Evolutionary conservation across 768 basidiomycete genomes (phyloP), one percentile per base, ranked within the genome.

Genomic region (Tricholomella constricta): DNA sequence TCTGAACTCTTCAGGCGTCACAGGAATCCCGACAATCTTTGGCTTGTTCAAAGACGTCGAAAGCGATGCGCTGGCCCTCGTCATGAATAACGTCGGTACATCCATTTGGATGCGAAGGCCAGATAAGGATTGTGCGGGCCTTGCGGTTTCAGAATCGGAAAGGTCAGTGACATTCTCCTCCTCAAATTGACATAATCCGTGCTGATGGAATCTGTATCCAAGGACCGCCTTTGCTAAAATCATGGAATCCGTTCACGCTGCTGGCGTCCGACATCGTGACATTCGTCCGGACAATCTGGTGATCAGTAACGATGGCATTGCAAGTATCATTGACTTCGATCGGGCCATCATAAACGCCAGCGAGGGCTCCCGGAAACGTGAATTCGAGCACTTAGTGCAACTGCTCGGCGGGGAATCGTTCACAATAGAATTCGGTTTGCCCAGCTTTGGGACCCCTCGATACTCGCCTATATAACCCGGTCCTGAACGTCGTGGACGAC

Each of bases 21-120:
- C 45, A 37, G 53, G 59, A 15, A 58, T 62, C 26, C 61, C 54
- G 1, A 19, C 23, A 23, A 27, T 51, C 25, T 54, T 58, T 38
- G 61, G 61, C 15, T 14, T 59, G 10, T 61, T 62, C 15, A 22
- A 54, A 31, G 55, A 60, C 20, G 34, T 49, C 4, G 50, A 57
- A 32, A 53, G 50, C 41, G 44, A 45, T 5, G 23, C 48, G 2
- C 19, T 54, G 3, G 47, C 45, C 1, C 51, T 56, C n/a, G 29
- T 59, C 12, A 55, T 55, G 54, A 31, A 48, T 1, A 23, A 56
- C 32, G 45, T 38, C 15, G 52, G 55, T 34, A 37, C 46, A 1
- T 38, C 32, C 8, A 31, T 57, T 4, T n/a, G n/a, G n/a, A n/a
- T n/a, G n/a, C n/a, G n/a, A n/a, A n/a, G n/a, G n/a, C n/a, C n/a